Conservation (phyloP, 2,329 filamentous ascomycete genomes). For the Thielaviopsis punctulata region DNA sequence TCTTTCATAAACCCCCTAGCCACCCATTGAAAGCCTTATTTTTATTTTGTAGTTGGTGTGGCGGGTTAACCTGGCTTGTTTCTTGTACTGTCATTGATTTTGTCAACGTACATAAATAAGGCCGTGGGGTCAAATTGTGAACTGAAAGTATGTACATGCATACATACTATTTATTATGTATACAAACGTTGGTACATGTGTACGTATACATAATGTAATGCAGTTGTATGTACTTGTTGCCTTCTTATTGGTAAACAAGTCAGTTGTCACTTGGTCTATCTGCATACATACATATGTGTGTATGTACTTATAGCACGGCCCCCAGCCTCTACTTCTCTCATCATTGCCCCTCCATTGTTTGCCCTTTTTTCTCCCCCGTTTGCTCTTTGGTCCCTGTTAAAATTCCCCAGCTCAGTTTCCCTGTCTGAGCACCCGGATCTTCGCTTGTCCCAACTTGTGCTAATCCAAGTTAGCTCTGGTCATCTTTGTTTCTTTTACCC, state of each 20-base stretch:
- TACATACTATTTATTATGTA: too few relatives aligned
- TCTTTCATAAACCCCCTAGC: neutral
- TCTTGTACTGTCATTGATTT: neutral
- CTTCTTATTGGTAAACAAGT: too few relatives aligned
- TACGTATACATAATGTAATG: too few relatives aligned
- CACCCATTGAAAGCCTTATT: neutral
- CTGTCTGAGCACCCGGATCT: neutral
- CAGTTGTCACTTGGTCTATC: too few relatives aligned
- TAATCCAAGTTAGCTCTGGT: neutral
- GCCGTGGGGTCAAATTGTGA: too few relatives aligned
- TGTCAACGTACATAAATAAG: too few relatives aligned
- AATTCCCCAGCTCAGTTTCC: neutral
- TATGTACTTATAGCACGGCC: neutral
- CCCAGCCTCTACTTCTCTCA: neutral
- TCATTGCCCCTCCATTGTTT: neutral
- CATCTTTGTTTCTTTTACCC: neutral
- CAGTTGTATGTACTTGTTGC: too few relatives aligned
- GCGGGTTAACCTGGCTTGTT: neutral
- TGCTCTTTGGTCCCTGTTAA: neutral
- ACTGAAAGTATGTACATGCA: too few relatives aligned
- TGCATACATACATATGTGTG: neutral
- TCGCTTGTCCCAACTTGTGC: neutral
- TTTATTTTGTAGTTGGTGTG: neutral
- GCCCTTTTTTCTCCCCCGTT: neutral
- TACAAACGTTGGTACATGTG: too few relatives aligned